Percentiles rank a stretch among this genome's conserved stretches.
Evolutionary conservation across 1,139 yeast genomes (phyloP).

Genomic region (Magnusiomyces magnusii): DNA sequence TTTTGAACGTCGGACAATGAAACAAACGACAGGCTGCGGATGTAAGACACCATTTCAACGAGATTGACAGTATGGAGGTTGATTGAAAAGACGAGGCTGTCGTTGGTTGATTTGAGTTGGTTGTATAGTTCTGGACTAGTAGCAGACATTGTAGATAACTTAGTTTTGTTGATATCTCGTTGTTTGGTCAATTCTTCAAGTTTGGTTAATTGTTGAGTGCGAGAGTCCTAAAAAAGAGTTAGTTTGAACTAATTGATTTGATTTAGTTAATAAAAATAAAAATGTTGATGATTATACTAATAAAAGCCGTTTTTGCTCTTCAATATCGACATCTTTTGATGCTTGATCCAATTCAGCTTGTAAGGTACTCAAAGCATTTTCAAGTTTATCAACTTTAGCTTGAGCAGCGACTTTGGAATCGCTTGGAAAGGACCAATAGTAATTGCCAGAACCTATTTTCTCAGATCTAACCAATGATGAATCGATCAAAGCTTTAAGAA

Average conservation of each 20-base stretch:
- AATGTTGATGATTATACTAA: too few relatives aligned
- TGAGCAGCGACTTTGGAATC: constrained; percentile 27
- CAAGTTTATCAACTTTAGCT: constrained; percentile 14
- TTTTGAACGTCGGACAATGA: constrained; percentile 19
- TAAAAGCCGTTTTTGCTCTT: constrained; percentile 13
- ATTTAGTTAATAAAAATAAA: too few relatives aligned
- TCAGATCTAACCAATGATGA: constrained; percentile 43
- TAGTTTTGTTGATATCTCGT: constrained; percentile 18
- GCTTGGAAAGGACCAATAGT: constrained; percentile 48
- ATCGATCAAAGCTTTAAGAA: constrained; percentile 41
- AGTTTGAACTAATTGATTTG: too few relatives aligned
- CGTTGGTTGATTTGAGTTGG: constrained; percentile 14
- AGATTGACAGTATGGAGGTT: constrained; percentile 30
- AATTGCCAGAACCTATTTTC: constrained; percentile 47
- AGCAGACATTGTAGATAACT: constrained; percentile 25
- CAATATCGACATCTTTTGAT: constrained; percentile 7
- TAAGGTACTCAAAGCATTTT: constrained; percentile 16
- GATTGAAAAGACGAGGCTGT: constrained; percentile 12
- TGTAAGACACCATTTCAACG: constrained; percentile 24
- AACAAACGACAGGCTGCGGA: constrained; percentile 21
- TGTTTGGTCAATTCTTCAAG: not conserved
- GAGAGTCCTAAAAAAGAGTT: constrained; percentile 2
- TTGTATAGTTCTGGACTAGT: constrained; percentile 19
- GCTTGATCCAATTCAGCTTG: constrained; percentile 11
- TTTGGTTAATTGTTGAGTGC: constrained; percentile 6